A percentile compares a stretch with the other conserved stretches of the same genome.
Conservation (phyloP, 2,329 filamentous ascomycete genomes). For the Alternaria triticimaculans region DNA sequence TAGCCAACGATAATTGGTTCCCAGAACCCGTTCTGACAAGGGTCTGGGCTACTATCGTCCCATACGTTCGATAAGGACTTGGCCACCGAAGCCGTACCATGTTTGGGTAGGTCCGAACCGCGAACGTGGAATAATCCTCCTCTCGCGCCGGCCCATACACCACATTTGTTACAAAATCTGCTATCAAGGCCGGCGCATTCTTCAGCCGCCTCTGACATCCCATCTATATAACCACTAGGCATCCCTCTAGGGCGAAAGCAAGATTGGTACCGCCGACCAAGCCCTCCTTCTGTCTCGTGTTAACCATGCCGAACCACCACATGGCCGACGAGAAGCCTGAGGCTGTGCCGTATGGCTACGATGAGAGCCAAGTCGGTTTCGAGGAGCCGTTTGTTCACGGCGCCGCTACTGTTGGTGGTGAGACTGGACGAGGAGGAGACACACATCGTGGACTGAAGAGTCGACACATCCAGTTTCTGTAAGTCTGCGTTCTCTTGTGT, state of each 20-base stretch:
- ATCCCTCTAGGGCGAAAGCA: not conserved
- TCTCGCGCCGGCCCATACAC: constrained; percentile 4
- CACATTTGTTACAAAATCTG: constrained; percentile 20
- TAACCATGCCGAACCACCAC: constrained; percentile 33
- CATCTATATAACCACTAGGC: constrained; percentile 13
- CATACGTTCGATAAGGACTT: constrained; percentile 6
- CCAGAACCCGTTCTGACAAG: constrained; percentile 18
- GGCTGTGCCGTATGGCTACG: constrained; percentile 23
- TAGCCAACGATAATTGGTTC: constrained; percentile 36
- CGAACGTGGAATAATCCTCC: not conserved
- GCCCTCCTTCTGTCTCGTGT: not conserved
- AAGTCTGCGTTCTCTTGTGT: constrained; percentile 1
- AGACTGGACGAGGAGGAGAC: constrained; percentile 38
- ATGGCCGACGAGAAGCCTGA: constrained; percentile 33
- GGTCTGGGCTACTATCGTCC: constrained; percentile 6
- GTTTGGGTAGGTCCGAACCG: constrained; percentile 1
- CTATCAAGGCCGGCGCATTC: constrained; percentile 1
- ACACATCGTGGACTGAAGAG: constrained; percentile 48
- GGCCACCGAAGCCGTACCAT: not conserved
- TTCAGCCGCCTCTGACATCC: not conserved
- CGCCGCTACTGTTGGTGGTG: constrained; percentile 36
- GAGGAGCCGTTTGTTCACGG: constrained; percentile 37
- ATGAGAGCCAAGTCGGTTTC: constrained; percentile 17
- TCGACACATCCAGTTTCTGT: constrained; percentile 49
- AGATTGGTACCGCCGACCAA: constrained; percentile 6